Conservation (phyloP, 495 filamentous ascomycete genomes). For the Achaetomiella virescens region DNA sequence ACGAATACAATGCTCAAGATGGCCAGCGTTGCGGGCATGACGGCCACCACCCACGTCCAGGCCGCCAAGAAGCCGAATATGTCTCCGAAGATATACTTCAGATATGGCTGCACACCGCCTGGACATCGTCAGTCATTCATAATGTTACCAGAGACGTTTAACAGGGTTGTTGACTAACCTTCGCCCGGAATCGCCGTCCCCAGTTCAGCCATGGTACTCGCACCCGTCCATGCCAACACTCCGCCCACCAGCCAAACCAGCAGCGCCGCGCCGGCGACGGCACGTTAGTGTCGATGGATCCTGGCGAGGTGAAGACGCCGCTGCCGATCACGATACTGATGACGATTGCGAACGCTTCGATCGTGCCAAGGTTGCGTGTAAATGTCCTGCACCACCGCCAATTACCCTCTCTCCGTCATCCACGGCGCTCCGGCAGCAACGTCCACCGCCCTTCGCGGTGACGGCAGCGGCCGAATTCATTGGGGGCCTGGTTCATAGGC, state of each 20-base stretch:
- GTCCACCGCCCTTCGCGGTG: not conserved
- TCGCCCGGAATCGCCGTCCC: constrained; percentile 46
- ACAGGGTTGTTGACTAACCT: not conserved
- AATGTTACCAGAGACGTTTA: too few relatives aligned
- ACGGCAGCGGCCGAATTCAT: not conserved
- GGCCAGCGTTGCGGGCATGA: constrained; percentile 52
- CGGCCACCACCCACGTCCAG: constrained; percentile 54
- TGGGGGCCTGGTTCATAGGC: not conserved
- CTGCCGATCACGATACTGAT: constrained; percentile 52
- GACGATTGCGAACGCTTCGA: constrained; percentile 50
- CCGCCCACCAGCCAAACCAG: constrained; percentile 49
- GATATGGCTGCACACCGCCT: constrained; percentile 51
- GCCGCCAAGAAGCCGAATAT: constrained; percentile 48
- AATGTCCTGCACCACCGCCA: constrained; percentile 29
- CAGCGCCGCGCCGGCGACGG: constrained; percentile 46
- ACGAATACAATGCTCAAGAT: constrained; percentile 55
- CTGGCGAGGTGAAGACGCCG: constrained; percentile 52
- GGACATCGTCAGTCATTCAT: not conserved
- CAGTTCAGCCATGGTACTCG: constrained; percentile 48
- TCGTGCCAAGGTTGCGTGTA: constrained; percentile 40
- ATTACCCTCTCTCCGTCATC: not conserved
- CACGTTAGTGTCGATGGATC: constrained; percentile 50
- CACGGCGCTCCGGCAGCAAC: not conserved
- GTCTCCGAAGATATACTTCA: constrained; percentile 51
- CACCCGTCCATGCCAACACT: constrained; percentile 51